Conservation (phyloP, 495 filamentous ascomycete species). For the Lichenothelia convexa region DNA sequence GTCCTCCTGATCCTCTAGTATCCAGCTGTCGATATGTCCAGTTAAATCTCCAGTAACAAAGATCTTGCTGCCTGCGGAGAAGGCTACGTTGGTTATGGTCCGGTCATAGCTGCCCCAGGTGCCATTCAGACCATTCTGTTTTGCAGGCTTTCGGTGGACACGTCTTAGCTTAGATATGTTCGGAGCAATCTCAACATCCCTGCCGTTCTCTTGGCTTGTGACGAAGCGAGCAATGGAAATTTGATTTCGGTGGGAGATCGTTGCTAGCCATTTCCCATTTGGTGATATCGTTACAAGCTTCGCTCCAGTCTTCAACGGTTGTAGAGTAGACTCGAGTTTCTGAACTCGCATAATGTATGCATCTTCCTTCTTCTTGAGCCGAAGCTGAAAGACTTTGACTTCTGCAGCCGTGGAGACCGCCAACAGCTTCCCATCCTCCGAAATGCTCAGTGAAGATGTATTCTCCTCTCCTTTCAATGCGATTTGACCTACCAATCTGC, state of each 20-base stretch:
- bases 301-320: slow-evolving; percentile 34
- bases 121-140: slow-evolving; percentile 33
- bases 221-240: slow-evolving; percentile 29
- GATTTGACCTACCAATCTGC: slow-evolving; percentile 52
- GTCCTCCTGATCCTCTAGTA: slow-evolving; percentile 39
- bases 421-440: slow-evolving; percentile 52
- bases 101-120: slow-evolving; percentile 62
- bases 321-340: slow-evolving; percentile 40
- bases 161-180: slow-evolving; percentile 36
- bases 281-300: slow-evolving; percentile 37
- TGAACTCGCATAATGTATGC: slow-evolving; percentile 36
- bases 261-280: slow-evolving; percentile 36
- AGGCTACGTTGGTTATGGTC: slow-evolving; percentile 52
- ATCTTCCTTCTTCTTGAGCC: slow-evolving; percentile 26
- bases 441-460: slow-evolving; percentile 65
- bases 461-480: slow-evolving; percentile 64
- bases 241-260: slow-evolving; percentile 32
- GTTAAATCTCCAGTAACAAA: slow-evolving; percentile 62
- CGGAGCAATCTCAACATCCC: slow-evolving; percentile 27
- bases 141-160: slow-evolving; percentile 28
- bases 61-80: slow-evolving; percentile 65
- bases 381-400: slow-evolving; percentile 60
- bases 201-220: slow-evolving; percentile 18
- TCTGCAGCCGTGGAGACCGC: slow-evolving; percentile 57
- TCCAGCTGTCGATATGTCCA: slow-evolving; percentile 76